A percentile compares a stretch with the other conserved stretches of the same genome.
Conservation (phyloP, 495 filamentous ascomycete species). For the Chlorociboria aeruginascens region DNA sequence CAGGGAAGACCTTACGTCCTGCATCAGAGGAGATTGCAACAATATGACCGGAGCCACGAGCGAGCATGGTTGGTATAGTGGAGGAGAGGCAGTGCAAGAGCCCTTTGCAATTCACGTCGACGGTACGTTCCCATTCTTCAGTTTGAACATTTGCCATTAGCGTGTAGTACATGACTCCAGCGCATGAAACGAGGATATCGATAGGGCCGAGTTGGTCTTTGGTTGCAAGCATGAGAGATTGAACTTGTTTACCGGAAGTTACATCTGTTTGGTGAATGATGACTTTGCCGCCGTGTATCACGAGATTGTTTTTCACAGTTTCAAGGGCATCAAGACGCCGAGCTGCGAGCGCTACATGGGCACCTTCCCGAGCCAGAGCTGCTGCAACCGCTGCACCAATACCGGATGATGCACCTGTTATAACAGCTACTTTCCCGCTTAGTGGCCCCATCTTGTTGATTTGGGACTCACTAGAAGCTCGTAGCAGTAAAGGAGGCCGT, state of each 20-base stretch:
- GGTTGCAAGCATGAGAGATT: conserved; percentile 39
- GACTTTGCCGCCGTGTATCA: conserved; percentile 38
- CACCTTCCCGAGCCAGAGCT: conserved; percentile 37
- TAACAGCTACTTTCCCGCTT: conserved; percentile 39
- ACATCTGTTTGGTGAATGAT: conserved; percentile 50
- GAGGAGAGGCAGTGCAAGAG: conserved; percentile 49
- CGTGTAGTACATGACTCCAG: conserved; percentile 66
- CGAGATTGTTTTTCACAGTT: conserved; percentile 37
- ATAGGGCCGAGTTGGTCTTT: conserved; percentile 46
- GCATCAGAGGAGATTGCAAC: conserved; percentile 62
- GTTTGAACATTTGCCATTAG: conserved; percentile 56
- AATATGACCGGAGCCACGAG: conserved; percentile 46
- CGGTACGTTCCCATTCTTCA: conserved; percentile 58
- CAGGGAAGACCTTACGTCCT: conserved; percentile 59
- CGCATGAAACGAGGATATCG: conserved; percentile 55
- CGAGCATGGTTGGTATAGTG: conserved; percentile 49
- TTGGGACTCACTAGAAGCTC: conserved; percentile 19
- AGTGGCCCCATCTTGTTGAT: conserved; percentile 33
- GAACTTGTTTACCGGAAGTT: conserved; percentile 41
- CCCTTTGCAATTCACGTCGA: conserved; percentile 63
- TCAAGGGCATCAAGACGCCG: conserved; percentile 49
- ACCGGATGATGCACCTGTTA: conserved; percentile 43
- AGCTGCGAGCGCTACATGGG: conserved; percentile 49
- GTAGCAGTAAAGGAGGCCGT: conserved; percentile 33
- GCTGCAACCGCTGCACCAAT: conserved; percentile 40